Conservation (phyloP, 208 protist genomes). For the Wallacemonas sp. region DNA sequence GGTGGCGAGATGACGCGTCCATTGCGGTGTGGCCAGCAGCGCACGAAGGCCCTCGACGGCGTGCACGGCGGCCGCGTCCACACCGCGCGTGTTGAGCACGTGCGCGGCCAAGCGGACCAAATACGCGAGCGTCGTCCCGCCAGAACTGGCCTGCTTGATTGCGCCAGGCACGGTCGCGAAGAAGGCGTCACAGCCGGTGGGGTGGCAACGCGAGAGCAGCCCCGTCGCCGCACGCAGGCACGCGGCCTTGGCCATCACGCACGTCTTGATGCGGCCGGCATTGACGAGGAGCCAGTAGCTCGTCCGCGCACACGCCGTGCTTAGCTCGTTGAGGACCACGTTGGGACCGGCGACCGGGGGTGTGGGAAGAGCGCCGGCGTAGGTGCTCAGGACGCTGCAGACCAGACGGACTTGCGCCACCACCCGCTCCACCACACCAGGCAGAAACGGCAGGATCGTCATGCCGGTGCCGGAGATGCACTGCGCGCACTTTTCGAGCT, state of each 20-base stretch:
- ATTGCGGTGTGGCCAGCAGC: constrained; percentile 7
- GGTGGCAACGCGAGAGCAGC: constrained; percentile 46
- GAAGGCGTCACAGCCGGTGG: constrained; percentile 17
- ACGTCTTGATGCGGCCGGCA: constrained; percentile 18
- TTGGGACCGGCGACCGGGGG: not conserved
- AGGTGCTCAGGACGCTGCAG: constrained; percentile 29
- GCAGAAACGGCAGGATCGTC: not conserved
- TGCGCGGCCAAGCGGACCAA: not conserved
- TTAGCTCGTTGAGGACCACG: constrained; percentile 21
- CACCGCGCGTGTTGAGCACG: constrained; percentile 2
- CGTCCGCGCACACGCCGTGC: constrained; percentile 16
- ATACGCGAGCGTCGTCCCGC: not conserved
- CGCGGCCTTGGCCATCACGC: constrained; percentile 26
- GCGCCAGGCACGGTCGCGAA: constrained; percentile 20
- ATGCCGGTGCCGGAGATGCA: constrained; percentile 3
- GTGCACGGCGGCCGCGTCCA: constrained; percentile 37
- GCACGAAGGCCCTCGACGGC: constrained; percentile 6
- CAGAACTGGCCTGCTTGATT: not conserved
- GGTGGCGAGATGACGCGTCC: constrained; percentile 1
- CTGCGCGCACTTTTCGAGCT: constrained; percentile 24
- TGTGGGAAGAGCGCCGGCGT: not conserved
- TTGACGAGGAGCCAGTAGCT: constrained; percentile 20
- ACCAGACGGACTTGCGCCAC: constrained; percentile 30
- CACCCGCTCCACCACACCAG: constrained; percentile 10
- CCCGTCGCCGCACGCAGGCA: constrained; percentile 28